These are phyloP conservation scores for Anisodus acutangulus DNA, from an alignment of 257 asterid species.

Conservation along the genomic window DNA sequence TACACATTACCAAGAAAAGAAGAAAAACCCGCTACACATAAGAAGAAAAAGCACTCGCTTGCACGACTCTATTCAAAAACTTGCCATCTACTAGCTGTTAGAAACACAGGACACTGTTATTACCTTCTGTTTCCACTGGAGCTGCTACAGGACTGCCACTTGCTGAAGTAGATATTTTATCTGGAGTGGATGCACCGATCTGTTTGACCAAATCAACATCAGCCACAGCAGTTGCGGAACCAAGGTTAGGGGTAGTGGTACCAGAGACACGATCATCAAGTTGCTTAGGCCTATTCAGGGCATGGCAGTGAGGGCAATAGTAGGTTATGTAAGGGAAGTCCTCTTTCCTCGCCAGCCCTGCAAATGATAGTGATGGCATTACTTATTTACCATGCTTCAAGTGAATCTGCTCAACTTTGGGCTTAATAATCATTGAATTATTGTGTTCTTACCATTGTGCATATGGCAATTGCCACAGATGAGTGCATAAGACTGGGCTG, in stretches of 20 bases:
- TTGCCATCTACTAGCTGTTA: constrained; percentile 9
- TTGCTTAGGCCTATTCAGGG: constrained; percentile 69
- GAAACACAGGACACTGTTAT: constrained; percentile 20
- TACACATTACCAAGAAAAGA: not conserved
- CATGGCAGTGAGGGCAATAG: constrained; percentile 90
- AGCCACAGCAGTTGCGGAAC: constrained; percentile 37
- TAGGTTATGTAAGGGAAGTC: constrained; percentile 76
- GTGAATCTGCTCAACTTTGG: not conserved
- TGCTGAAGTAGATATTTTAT: constrained; percentile 32
- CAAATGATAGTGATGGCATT: constrained; percentile 30
- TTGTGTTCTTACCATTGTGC: constrained; percentile 67
- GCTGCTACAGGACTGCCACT: constrained; percentile 31
- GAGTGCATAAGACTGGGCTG: constrained; percentile 76
- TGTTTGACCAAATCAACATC: constrained; percentile 37
- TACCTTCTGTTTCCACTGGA: constrained; percentile 26
- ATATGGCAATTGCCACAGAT: constrained; percentile 80
- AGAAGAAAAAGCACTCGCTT: constrained; percentile 23
- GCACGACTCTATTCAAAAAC: constrained; percentile 21
- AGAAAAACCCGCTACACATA: constrained; percentile 14
- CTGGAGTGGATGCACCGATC: constrained; percentile 8
- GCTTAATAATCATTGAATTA: not conserved
- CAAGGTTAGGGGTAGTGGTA: constrained; percentile 45
- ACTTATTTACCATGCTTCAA: not conserved
- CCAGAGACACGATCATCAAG: constrained; percentile 46
- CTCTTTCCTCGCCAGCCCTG: constrained; percentile 93